phyloP scores from a whole-genome alignment of 805 yeast genomes.

The Ogataea glucozyma region DNA sequence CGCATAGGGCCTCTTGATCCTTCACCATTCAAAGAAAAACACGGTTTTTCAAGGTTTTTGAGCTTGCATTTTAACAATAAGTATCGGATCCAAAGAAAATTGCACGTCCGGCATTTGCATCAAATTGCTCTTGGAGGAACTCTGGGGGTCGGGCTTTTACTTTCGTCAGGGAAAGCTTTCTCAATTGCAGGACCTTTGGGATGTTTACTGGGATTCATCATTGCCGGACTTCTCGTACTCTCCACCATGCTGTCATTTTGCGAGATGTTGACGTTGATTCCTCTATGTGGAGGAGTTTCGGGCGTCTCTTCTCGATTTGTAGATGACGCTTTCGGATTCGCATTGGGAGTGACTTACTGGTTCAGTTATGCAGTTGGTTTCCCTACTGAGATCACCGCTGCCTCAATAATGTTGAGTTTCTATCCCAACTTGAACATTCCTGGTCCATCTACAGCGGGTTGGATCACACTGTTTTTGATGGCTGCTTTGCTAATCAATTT shows the following conservation, averaged over 20 bases:
- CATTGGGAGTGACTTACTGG: constrained; percentile 75
- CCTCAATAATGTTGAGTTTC: constrained; percentile 72
- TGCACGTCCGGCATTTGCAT: constrained; percentile 67
- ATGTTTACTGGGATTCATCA: constrained; percentile 61
- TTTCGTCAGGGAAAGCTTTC: constrained; percentile 72
- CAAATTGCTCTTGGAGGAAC: constrained; percentile 82
- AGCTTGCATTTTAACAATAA: constrained; percentile 22
- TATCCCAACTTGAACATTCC: constrained; percentile 58
- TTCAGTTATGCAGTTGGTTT: constrained; percentile 68
- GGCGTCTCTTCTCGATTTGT: constrained; percentile 75
- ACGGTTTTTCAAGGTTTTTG: constrained; percentile 11
- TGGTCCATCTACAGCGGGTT: constrained; percentile 59
- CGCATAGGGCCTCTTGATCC: constrained; percentile 12
- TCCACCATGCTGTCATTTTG: constrained; percentile 75
- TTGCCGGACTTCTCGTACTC: constrained; percentile 65
- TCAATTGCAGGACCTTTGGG: constrained; percentile 79
- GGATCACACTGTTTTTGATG: constrained; percentile 59
- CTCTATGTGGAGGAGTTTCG: constrained; percentile 76
- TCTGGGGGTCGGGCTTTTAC: constrained; percentile 71
- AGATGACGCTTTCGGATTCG: constrained; percentile 76
- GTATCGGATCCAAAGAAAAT: constrained; percentile 51
- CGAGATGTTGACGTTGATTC: constrained; percentile 78
- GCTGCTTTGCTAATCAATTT: constrained; percentile 52
- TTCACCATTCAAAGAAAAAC: constrained; percentile 1
- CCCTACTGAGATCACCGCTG: constrained; percentile 81